phyloP scores from a whole-genome alignment of 2,329 filamentous ascomycete species.

The Colletotrichum incanum region DNA sequence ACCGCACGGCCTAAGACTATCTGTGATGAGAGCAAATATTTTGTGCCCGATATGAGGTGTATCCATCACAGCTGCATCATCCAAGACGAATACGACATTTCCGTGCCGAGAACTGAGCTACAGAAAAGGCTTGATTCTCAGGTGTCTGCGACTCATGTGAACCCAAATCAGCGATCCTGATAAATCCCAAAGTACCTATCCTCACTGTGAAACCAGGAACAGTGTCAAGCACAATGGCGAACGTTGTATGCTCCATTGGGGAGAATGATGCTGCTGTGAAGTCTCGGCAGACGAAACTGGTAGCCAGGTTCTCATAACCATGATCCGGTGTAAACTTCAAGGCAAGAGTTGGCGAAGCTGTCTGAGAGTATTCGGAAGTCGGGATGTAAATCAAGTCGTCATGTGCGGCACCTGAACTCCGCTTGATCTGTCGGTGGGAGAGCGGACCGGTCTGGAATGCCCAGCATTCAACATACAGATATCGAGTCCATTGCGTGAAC shows the following conservation, averaged over 20 bases:
- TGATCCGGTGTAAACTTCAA: slow-evolving; percentile 12
- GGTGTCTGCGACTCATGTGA: slow-evolving; percentile 10
- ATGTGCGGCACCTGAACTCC: not conserved
- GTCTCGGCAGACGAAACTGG: not conserved
- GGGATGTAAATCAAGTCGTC: slow-evolving; percentile 9
- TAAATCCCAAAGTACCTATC: not conserved
- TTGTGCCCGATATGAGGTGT: too few relatives aligned
- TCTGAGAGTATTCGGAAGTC: not conserved
- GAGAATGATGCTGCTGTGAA: not conserved
- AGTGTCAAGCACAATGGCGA: slow-evolving; percentile 9
- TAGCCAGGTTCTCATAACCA: not conserved
- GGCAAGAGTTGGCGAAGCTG: not conserved
- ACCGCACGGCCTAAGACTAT: too few relatives aligned
- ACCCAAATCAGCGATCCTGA: not conserved
- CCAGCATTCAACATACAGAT: slow-evolving; percentile 18
- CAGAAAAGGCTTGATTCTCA: not conserved
- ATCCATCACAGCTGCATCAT: not conserved
- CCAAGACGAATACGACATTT: not conserved
- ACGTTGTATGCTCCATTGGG: slow-evolving; percentile 3
- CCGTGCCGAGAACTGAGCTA: not conserved
- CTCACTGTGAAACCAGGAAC: slow-evolving; percentile 9
- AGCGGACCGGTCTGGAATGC: slow-evolving; percentile 3
- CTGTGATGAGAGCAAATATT: too few relatives aligned
- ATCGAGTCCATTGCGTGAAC: not conserved
- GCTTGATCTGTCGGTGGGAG: not conserved